phyloP scores from a whole-genome alignment of 176 grass and related monocot species.

The Zoysia japonica region DNA sequence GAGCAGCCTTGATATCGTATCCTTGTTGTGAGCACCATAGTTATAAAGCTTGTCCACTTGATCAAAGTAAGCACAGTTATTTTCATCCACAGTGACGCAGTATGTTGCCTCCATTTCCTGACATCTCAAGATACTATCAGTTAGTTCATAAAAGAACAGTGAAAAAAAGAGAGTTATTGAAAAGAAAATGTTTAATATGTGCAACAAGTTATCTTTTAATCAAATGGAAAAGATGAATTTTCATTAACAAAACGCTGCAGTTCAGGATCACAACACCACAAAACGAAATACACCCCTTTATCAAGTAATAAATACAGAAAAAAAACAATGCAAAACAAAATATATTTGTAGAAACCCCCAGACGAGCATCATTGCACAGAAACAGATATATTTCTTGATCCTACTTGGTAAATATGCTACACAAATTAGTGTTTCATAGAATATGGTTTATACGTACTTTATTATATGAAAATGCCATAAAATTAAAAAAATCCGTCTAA shows the following conservation, averaged over 20 bases:
- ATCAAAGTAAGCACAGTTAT: slow-evolving; percentile 75
- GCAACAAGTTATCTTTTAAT: neutral
- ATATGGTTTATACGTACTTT: neutral
- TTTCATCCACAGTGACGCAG: slow-evolving; percentile 60
- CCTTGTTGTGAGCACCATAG: slow-evolving; percentile 70
- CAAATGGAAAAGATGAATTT: neutral
- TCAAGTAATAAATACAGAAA: neutral
- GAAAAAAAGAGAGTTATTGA: slow-evolving; percentile 7
- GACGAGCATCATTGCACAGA: neutral
- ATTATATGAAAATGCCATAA: slow-evolving; percentile 3
- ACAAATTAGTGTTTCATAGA: neutral
- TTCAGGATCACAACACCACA: neutral
- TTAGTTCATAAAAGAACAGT: slow-evolving; percentile 23
- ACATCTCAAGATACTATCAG: slow-evolving; percentile 23
- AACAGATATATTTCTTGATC: neutral
- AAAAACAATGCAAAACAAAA: slow-evolving; percentile 25
- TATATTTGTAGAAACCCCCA: neutral
- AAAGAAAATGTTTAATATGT: slow-evolving; percentile 2
- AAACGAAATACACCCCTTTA: neutral
- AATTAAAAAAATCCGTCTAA: no score
- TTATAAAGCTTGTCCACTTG: slow-evolving; percentile 65
- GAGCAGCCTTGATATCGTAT: slow-evolving; percentile 72
- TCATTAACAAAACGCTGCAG: neutral
- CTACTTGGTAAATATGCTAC: neutral
- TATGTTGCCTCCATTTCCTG: slow-evolving; percentile 83